These are phyloP conservation scores for Pezicula radicicola DNA, from an alignment of 2,329 filamentous ascomycete genomes.

Conservation along the genomic window DNA sequence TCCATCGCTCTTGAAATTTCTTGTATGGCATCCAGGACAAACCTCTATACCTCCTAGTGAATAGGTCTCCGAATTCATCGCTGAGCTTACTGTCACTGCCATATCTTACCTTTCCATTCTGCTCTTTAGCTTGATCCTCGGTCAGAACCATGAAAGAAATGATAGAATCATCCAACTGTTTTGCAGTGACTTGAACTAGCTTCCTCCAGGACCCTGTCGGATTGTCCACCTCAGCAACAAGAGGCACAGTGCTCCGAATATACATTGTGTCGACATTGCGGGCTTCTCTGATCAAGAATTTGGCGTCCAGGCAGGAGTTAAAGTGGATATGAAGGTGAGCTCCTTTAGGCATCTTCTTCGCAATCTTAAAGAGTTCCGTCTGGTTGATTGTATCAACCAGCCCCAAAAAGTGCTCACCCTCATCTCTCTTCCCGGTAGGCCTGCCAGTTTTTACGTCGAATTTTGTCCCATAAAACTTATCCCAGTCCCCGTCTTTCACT, in stretches of 20 bases:
- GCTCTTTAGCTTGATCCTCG: conserved; percentile 12
- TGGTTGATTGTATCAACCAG: conserved; percentile 50
- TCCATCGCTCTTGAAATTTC: conserved; percentile 35
- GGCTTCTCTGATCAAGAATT: conserved; percentile 55
- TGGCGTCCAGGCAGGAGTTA: conserved; percentile 67
- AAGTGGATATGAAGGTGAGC: conserved; percentile 74
- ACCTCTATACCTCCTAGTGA: conserved; percentile 41
- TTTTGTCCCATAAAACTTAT: conserved; percentile 19
- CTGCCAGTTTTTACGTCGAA: conserved; percentile 13
- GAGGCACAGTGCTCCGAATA: conserved; percentile 57
- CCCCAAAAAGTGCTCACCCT: conserved; percentile 55
- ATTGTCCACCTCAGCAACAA: conserved; percentile 28
- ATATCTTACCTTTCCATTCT: conserved; percentile 8
- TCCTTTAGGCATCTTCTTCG: conserved; percentile 64
- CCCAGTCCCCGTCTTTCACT: conserved; percentile 24
- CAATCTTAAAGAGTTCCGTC: conserved; percentile 56
- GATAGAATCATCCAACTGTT: conserved; percentile 16
- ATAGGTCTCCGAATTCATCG: conserved; percentile 40
- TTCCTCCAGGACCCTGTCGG: conserved; percentile 37
- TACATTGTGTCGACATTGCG: conserved; percentile 61
- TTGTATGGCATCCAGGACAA: conserved; percentile 40
- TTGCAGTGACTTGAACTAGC: conserved; percentile 55
- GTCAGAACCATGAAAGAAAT: conserved; percentile 30
- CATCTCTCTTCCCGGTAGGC: conserved; percentile 15
- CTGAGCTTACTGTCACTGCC: background rate